Evolutionary conservation across 306 rosid species (phyloP).

Genomic region (Prunus campanulata): DNA sequence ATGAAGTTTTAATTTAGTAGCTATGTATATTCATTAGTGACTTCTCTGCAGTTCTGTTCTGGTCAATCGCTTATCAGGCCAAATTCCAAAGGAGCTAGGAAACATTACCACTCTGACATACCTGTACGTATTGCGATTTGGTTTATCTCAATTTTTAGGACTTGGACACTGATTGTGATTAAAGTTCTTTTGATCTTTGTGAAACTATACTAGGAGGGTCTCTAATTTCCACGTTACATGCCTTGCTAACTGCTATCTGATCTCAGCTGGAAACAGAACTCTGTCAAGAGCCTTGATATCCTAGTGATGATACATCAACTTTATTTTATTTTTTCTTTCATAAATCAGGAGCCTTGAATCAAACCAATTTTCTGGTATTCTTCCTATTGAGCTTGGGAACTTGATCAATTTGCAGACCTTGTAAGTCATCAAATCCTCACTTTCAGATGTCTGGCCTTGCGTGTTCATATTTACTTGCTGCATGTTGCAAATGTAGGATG

Average conservation of each 20-base stretch:
- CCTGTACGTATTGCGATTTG: slow-evolving; percentile 20
- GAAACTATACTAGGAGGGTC: background rate
- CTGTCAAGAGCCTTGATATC: background rate
- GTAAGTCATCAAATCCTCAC: background rate
- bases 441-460: background rate
- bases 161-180: background rate
- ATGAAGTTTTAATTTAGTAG: background rate
- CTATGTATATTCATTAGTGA: background rate
- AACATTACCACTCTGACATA: slow-evolving; percentile 18
- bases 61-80: slow-evolving; percentile 28
- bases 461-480: background rate
- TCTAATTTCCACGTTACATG: background rate
- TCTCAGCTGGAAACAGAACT: background rate
- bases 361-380: slow-evolving; percentile 33
- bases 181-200: background rate
- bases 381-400: slow-evolving; percentile 36
- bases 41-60: slow-evolving; percentile 21
- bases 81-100: slow-evolving; percentile 36
- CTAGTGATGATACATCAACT: background rate
- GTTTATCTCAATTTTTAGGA: background rate
- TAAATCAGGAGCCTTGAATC: slow-evolving; percentile 30
- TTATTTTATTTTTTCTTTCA: background rate
- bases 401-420: slow-evolving; percentile 10
- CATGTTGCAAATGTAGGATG: slow-evolving; percentile 11
- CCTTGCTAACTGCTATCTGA: background rate